A percentile compares a stretch with the other conserved stretches of the same genome.
Conservation (phyloP, 352 stramenopile genomes). For the Elongisporangium anandrum region DNA sequence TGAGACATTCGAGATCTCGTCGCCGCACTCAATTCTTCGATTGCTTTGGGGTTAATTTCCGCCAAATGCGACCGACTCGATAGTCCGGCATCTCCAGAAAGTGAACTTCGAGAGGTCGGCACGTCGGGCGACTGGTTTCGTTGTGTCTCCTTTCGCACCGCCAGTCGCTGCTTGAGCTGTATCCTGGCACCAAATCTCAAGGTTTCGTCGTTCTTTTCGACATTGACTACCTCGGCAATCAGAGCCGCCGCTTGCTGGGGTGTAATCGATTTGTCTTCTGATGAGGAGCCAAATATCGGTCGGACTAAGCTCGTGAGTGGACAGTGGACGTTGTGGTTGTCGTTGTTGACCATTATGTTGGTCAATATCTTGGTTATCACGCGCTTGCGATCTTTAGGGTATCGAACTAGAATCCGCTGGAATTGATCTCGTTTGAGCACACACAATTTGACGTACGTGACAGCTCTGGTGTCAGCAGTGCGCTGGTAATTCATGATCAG, state of each 20-base stretch:
- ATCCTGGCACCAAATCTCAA: constrained; percentile 22
- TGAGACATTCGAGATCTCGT: too few species aligned
- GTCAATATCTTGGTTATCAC: constrained; percentile 18
- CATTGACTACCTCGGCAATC: constrained; percentile 8
- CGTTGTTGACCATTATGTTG: constrained; percentile 19
- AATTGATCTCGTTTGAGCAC: constrained; percentile 25
- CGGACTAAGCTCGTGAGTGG: constrained; percentile 17
- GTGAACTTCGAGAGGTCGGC: too few species aligned
- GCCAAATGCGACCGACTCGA: too few species aligned
- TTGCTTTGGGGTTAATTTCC: too few species aligned
- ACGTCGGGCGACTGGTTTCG: too few species aligned
- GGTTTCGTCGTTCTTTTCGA: constrained; percentile 11
- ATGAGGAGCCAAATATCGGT: constrained; percentile 1
- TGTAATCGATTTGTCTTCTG: background rate
- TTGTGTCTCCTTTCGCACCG: too few species aligned
- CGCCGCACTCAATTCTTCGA: too few species aligned
- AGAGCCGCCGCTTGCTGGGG: background rate
- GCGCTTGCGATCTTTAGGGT: constrained; percentile 22
- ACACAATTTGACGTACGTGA: constrained; percentile 37
- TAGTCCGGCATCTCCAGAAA: too few species aligned
- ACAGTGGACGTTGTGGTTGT: constrained; percentile 10
- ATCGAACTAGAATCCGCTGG: constrained; percentile 18
- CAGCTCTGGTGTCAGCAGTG: constrained; percentile 22
- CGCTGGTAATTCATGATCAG: constrained; percentile 43
- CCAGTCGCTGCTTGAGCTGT: background rate